Base-by-base conservation (phyloP, 2,329 filamentous ascomycete species). In the Ophiostoma australiae region DNA sequence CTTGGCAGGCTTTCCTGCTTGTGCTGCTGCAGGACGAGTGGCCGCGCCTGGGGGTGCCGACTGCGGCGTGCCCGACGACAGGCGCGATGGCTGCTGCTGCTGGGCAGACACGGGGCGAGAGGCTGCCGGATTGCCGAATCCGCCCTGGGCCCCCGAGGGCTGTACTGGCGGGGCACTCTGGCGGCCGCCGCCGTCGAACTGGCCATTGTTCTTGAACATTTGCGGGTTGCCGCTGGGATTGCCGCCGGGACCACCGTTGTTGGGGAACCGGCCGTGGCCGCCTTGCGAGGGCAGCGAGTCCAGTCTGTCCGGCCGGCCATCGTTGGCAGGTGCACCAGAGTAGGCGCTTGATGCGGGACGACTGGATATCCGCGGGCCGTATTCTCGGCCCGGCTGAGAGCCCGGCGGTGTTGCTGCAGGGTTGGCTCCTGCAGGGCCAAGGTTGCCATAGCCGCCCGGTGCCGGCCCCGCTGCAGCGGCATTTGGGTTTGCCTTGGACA, bases 331-430 rank as follows among this genome's bases (percentile, higher is more conserved):
- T 4, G 71, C 41, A 6, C 17, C 35, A n/a, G 15, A 20, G 68
- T 79, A 78, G 1, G 71, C 71, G 68, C 76, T 76, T 58, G 74
- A 78, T 39, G 73, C 75, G 1, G 77, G 79, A 31, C 77, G 77
- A 35, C 78, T 78, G 63, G 77, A 78, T 7, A 74, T 77, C 5
- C 82, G 80, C 6, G 80, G 78, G 17, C 82, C 82, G 65, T 82
- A 82, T 44, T 80, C 79, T 27, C 77, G 76, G 6, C 77, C 79
- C 3, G 79, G 76, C 52, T 79, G 74, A 1, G n/a, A 4, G 10
- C 52, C 52, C 23, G 7, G 52, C 4, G 52, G 8, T 23, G n/a
- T 58, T 27, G 52, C n/a, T 58, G n/a, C 52, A 27, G 52, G n/a
- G 52, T 58, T 58, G 41, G 76, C 71, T 17, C 65, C 31, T 72